Conservation (phyloP, 768 basidiomycete genomes). For the Dioszegia hungarica region DNA sequence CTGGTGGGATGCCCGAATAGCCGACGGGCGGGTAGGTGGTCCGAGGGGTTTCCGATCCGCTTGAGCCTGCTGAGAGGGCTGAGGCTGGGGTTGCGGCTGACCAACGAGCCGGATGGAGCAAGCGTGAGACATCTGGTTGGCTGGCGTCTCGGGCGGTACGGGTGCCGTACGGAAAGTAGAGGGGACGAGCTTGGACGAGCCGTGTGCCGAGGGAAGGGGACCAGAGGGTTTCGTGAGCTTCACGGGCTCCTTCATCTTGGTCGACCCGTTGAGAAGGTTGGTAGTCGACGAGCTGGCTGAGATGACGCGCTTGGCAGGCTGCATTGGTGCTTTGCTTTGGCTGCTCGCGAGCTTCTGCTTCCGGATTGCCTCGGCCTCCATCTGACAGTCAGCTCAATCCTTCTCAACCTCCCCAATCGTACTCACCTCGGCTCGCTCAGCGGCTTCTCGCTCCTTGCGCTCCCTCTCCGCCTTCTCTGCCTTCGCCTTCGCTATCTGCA, state of each 20-base stretch:
- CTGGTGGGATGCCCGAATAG: constrained; percentile 9
- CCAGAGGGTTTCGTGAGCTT: constrained; percentile 16
- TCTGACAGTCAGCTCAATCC: constrained; percentile 2
- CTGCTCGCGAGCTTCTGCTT: constrained; percentile 33
- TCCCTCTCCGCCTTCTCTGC: constrained; percentile 31
- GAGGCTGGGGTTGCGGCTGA: constrained; percentile 10
- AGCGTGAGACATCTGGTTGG: constrained; percentile 9
- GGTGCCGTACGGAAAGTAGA: constrained; percentile 29
- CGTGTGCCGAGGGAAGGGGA: constrained; percentile 5
- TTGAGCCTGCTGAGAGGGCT: not conserved
- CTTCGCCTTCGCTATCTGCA: constrained; percentile 15
- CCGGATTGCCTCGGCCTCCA: constrained; percentile 16
- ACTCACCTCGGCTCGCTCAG: constrained; percentile 29
- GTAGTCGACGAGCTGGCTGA: not conserved
- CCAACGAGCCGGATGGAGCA: constrained; percentile 28
- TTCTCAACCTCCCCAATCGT: not conserved
- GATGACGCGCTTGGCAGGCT: constrained; percentile 16
- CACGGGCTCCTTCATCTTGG: constrained; percentile 29
- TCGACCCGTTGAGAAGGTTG: not conserved
- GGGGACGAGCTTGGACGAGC: constrained; percentile 29
- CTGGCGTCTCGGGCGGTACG: not conserved
- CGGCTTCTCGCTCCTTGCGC: constrained; percentile 20
- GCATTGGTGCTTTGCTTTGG: constrained; percentile 6
- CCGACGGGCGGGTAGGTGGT: constrained; percentile 35
- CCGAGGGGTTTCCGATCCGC: constrained; percentile 29